These are phyloP conservation scores for Beta corolliflora DNA, from an alignment of 179 eudicot species.

Conservation along the genomic window DNA sequence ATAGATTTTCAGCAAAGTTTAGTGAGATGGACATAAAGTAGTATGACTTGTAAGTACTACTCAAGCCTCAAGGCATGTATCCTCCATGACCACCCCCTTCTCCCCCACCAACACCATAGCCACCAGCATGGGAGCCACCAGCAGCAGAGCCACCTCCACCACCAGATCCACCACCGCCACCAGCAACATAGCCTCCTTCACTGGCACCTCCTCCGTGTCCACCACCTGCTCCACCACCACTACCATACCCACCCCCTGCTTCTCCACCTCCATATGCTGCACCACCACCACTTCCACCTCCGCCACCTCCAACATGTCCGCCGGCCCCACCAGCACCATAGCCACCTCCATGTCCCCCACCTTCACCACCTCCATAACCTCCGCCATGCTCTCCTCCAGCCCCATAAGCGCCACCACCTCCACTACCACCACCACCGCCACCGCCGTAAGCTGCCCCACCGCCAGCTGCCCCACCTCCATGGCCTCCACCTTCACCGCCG, in stretches of 20 bases:
- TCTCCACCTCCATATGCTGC: slow-evolving; percentile 37
- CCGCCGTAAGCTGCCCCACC: slow-evolving; percentile 29
- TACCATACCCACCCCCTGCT: slow-evolving; percentile 35
- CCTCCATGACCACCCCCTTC: slow-evolving; percentile 45
- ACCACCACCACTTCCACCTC: slow-evolving; percentile 30
- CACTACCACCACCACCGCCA: slow-evolving; percentile 28
- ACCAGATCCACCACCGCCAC: slow-evolving; percentile 51
- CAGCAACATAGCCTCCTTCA: slow-evolving; percentile 40
- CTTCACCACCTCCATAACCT: slow-evolving; percentile 25
- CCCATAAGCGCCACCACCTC: slow-evolving; percentile 29
- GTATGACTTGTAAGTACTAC: not conserved
- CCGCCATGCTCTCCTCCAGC: slow-evolving; percentile 38
- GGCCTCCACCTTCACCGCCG: slow-evolving; percentile 41
- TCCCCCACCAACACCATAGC: slow-evolving; percentile 44
- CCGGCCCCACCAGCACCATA: slow-evolving; percentile 30
- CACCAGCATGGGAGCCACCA: slow-evolving; percentile 35
- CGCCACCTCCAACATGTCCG: slow-evolving; percentile 36
- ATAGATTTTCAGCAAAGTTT: not conserved
- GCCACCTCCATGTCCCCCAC: slow-evolving; percentile 30
- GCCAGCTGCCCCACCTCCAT: slow-evolving; percentile 32
- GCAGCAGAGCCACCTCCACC: slow-evolving; percentile 43
- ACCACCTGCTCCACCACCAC: slow-evolving; percentile 34
- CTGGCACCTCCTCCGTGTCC: slow-evolving; percentile 26
- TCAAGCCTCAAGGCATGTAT: slow-evolving; percentile 19
- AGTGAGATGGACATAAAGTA: not conserved